Conservation (phyloP, 202 grass and related monocot genomes). For the Musa balbisiana region DNA sequence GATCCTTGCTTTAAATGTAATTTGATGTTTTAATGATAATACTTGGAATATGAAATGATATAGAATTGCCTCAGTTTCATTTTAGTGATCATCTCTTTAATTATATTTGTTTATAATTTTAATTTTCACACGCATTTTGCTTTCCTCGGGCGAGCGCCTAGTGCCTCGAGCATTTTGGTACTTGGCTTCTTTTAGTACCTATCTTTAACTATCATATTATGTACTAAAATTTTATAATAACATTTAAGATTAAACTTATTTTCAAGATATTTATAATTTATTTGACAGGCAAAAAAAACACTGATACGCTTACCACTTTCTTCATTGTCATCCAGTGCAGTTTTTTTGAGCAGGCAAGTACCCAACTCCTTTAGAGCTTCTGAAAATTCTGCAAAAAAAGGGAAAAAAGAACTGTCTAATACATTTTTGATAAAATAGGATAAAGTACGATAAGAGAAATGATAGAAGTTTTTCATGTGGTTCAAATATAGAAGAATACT, state of each 20-base stretch:
- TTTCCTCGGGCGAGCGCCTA: too few relatives aligned
- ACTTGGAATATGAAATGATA: too few relatives aligned
- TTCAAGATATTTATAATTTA: background rate
- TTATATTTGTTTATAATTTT: too few relatives aligned
- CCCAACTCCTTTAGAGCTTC: slow-evolving; percentile 92
- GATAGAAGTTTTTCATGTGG: background rate
- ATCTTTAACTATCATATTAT: too few relatives aligned
- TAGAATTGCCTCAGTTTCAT: too few relatives aligned
- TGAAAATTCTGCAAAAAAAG: slow-evolving; percentile 50
- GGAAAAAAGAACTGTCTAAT: background rate
- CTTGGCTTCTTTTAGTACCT: too few relatives aligned
- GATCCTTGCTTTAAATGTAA: too few relatives aligned
- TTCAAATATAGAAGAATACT: background rate
- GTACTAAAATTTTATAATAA: background rate
- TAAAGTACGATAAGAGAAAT: background rate
- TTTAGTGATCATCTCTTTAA: too few relatives aligned
- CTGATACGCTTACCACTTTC: slow-evolving; percentile 51
- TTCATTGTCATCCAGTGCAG: slow-evolving; percentile 60
- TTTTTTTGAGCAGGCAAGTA: slow-evolving; percentile 78
- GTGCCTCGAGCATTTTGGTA: too few relatives aligned
- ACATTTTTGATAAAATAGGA: background rate
- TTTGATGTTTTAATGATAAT: too few relatives aligned
- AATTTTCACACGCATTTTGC: too few relatives aligned
- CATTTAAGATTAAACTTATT: background rate
- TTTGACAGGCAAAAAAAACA: background rate